phyloP scores from a whole-genome alignment of 768 basidiomycete species.

The Royoungia palumana region DNA sequence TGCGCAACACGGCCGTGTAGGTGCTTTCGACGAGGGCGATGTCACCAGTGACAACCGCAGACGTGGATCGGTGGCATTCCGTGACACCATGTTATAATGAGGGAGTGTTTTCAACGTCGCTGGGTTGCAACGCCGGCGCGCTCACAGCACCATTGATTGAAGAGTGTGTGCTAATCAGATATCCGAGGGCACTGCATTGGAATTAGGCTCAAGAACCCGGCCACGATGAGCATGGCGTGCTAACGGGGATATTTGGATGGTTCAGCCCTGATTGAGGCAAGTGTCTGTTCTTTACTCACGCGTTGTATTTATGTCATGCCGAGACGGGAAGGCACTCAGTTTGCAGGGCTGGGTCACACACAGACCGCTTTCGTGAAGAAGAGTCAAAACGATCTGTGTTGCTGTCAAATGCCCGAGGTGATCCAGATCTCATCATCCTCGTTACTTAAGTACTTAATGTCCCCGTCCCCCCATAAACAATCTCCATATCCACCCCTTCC shows the following conservation, averaged over 20 bases:
- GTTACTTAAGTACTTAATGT: conserved; percentile 54
- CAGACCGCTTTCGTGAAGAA: conserved; percentile 34
- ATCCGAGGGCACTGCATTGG: conserved; percentile 36
- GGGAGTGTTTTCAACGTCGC: conserved; percentile 12
- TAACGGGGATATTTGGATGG: conserved; percentile 21
- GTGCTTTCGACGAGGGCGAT: conserved; percentile 4
- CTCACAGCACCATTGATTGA: conserved; percentile 27
- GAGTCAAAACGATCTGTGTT: conserved; percentile 27
- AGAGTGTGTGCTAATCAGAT: conserved; percentile 30
- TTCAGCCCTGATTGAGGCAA: conserved; percentile 25
- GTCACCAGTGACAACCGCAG: background rate
- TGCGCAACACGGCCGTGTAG: background rate
- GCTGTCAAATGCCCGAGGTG: conserved; percentile 36
- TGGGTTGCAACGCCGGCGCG: conserved; percentile 24
- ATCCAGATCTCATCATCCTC: conserved; percentile 44
- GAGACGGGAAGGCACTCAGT: conserved; percentile 33
- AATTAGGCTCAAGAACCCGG: conserved; percentile 35
- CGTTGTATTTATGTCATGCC: conserved; percentile 36
- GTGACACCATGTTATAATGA: background rate
- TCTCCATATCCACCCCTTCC: conserved; percentile 50
- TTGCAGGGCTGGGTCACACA: conserved; percentile 34
- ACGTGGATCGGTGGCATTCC: conserved; percentile 11
- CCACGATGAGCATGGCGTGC: conserved; percentile 5
- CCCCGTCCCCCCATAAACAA: conserved; percentile 41
- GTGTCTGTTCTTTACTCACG: conserved; percentile 31